phyloP scores from a whole-genome alignment of 257 asterid genomes.

The Rauvolfia tetraphylla region DNA sequence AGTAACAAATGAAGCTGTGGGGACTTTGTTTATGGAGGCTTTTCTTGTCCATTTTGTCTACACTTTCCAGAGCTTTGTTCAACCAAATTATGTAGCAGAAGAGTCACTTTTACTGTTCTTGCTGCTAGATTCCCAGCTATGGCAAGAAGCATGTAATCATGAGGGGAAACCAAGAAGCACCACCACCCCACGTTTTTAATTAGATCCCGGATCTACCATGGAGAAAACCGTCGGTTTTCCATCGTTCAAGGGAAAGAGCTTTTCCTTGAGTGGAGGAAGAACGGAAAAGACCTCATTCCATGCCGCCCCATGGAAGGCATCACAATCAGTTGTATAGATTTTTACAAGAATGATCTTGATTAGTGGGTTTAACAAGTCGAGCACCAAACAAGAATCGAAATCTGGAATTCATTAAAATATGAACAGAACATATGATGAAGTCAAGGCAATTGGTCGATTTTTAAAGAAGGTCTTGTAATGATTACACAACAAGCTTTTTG shows the following conservation, averaged over 20 bases:
- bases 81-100: constrained; percentile 30
- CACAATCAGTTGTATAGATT: no score
- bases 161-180: constrained; percentile 37
- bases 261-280: constrained; percentile 41
- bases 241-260: constrained; percentile 26
- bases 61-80: constrained; percentile 30
- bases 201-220: constrained; percentile 19
- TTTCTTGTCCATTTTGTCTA: constrained; percentile 5
- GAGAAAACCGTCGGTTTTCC: constrained; percentile 32
- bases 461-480: background rate
- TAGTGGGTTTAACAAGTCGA: constrained; percentile 15
- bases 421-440: constrained; percentile 6
- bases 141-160: constrained; percentile 31
- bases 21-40: constrained; percentile 3
- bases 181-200: constrained; percentile 24
- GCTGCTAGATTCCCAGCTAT: constrained; percentile 31
- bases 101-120: constrained; percentile 40
- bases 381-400: constrained; percentile 7
- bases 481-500: background rate
- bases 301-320: background rate
- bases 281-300: constrained; percentile 23
- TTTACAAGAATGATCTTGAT: background rate
- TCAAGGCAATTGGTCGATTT: background rate
- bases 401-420: background rate
- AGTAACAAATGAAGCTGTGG: constrained; percentile 17